Conservation (phyloP, 805 yeast species). For the Candida tammaniensis region DNA sequence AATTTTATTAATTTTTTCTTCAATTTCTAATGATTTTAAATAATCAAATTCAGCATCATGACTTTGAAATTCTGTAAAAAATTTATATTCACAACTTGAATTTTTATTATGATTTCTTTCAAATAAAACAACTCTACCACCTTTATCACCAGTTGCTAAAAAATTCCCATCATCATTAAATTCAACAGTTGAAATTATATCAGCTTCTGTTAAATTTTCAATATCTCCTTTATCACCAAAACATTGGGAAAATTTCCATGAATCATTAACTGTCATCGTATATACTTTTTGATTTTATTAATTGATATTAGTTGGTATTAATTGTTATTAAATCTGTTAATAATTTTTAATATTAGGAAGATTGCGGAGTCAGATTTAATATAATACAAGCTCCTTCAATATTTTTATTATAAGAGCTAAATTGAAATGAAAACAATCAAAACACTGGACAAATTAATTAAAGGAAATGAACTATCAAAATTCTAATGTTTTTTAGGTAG, state of each 20-base stretch:
- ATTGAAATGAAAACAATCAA: too few species aligned
- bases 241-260: slow-evolving; percentile 92
- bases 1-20: slow-evolving; percentile 96
- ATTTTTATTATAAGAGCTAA: too few species aligned
- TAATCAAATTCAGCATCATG: slow-evolving; percentile 99
- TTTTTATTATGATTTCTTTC: slow-evolving; percentile 78
- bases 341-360: too few species aligned
- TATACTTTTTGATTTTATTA: too few species aligned
- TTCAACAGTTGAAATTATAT: slow-evolving; percentile 94
- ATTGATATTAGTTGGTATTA: too few species aligned
- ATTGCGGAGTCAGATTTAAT: too few species aligned
- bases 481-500: too few species aligned
- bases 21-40: slow-evolving; percentile 91
- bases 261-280: slow-evolving; percentile 22
- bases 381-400: too few species aligned
- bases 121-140: slow-evolving; percentile 95
- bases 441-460: too few species aligned
- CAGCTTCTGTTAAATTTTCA: slow-evolving; percentile 94
- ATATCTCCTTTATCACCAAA: slow-evolving; percentile 98
- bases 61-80: slow-evolving; percentile 94
- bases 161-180: slow-evolving; percentile 94
- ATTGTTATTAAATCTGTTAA: too few species aligned
- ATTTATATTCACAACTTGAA: slow-evolving; percentile 79
- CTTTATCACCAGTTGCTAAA: slow-evolving; percentile 97
- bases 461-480: too few species aligned